These are phyloP conservation scores for Pulveroboletus sp. DNA, from an alignment of 768 basidiomycete species.

Conservation along the genomic window DNA sequence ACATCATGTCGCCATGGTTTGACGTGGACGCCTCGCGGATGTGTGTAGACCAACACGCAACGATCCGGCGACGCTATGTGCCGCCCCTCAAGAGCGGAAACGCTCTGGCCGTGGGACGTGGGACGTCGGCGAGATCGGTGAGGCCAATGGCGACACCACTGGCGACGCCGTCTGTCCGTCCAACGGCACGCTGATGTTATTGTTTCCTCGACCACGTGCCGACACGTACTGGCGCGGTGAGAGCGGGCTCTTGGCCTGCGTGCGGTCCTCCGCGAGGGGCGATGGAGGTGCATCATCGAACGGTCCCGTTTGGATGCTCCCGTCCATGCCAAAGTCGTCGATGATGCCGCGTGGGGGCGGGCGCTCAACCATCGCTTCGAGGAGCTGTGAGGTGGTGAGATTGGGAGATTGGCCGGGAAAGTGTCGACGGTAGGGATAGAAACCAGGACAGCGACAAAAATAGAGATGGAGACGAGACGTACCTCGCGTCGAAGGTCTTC, in stretches of 20 bases:
- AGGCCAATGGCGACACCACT: conserved; percentile 27
- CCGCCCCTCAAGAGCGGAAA: conserved; percentile 9
- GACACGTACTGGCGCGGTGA: conserved; percentile 56
- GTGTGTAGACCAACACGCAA: no score
- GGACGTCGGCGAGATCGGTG: conserved; percentile 13
- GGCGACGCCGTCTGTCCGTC: conserved; percentile 3
- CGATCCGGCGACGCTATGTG: no score
- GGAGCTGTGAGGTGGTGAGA: conserved; percentile 49
- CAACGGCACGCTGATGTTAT: not conserved
- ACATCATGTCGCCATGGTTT: no score
- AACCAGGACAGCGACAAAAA: no score
- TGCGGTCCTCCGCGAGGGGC: conserved; percentile 24
- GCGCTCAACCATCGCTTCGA: conserved; percentile 83
- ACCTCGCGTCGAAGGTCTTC: conserved; percentile 85
- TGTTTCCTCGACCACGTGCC: conserved; percentile 47
- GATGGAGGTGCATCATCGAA: conserved; percentile 17
- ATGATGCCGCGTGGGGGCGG: conserved; percentile 70
- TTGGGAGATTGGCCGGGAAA: not conserved
- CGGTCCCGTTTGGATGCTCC: conserved; percentile 3
- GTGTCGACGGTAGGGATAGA: not conserved
- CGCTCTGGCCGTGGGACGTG: not conserved
- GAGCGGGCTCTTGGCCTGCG: conserved; percentile 31
- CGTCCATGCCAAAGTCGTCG: conserved; percentile 55
- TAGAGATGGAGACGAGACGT: conserved; percentile 15
- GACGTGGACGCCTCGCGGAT: no score